Percentiles rank a stretch among this genome's conserved stretches.
These are phyloP conservation scores for Aspergillus latus DNA, from an alignment of 2,329 filamentous ascomycete genomes.

Conservation along the genomic window DNA sequence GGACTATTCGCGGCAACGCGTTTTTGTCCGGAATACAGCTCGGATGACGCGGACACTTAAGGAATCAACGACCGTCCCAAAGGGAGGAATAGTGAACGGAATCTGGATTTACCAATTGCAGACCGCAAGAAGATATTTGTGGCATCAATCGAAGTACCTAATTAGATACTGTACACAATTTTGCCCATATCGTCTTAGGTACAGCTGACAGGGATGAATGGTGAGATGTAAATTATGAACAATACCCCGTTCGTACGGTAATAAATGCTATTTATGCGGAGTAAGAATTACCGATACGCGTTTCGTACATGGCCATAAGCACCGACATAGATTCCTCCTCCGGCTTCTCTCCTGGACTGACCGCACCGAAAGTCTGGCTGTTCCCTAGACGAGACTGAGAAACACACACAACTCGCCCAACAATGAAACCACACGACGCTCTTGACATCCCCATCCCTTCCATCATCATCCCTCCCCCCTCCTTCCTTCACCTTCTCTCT, in stretches of 20 bases:
- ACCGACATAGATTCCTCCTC: slow-evolving; percentile 5
- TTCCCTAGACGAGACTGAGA: slow-evolving; percentile 26
- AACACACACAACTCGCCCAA: slow-evolving; percentile 28
- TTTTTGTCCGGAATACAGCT: not conserved
- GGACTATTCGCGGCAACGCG: not conserved
- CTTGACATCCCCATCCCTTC: slow-evolving; percentile 29
- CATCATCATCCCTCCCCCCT: slow-evolving; percentile 27
- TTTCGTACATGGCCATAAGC: not conserved
- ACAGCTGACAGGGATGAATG: too few relatives aligned
- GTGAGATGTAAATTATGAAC: too few relatives aligned
- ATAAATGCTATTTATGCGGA: not conserved
- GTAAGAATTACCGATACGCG: not conserved
- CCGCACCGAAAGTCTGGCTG: slow-evolving; percentile 26
- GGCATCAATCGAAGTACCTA: too few relatives aligned
- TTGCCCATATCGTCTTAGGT: too few relatives aligned
- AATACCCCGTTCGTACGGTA: not conserved
- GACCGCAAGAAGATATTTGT: too few relatives aligned
- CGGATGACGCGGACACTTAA: not conserved
- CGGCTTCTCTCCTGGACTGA: slow-evolving; percentile 21
- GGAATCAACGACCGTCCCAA: not conserved
- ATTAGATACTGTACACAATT: too few relatives aligned
- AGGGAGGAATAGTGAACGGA: not conserved
- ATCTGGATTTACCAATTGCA: not conserved
- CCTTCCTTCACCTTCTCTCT: slow-evolving; percentile 13
- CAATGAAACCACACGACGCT: slow-evolving; percentile 32